phyloP scores from a whole-genome alignment of 176 grass and related monocot species.

The Urochloa ruziziensis region DNA sequence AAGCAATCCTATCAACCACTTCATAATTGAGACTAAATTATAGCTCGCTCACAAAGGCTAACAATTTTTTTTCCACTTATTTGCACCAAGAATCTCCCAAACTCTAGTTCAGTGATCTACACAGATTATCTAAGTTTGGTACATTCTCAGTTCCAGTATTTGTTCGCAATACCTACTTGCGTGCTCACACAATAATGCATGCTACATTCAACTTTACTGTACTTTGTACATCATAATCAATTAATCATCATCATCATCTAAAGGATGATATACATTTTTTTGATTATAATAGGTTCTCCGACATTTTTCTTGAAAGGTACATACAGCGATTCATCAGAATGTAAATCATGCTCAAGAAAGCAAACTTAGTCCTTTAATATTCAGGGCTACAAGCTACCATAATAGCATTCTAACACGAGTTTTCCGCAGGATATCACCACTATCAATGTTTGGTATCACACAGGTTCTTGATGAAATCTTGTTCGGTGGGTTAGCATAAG shows the following conservation, averaged over 20 bases:
- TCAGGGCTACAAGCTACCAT: not conserved
- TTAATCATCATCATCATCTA: not conserved
- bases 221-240: not conserved
- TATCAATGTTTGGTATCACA: not conserved
- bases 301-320: not conserved
- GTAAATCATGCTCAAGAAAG: conserved; percentile 2
- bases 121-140: not conserved
- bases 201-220: not conserved
- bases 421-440: not conserved
- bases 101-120: not conserved
- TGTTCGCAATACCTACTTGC: not conserved
- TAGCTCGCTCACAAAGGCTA: not conserved
- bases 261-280: not conserved
- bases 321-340: not conserved
- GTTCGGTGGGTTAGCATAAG: not conserved
- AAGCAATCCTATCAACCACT: not conserved
- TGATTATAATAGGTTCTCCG: not conserved
- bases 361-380: not conserved
- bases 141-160: not conserved
- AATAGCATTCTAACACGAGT: conserved; percentile 1
- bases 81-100: not conserved
- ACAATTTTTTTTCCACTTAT: conserved; percentile 3
- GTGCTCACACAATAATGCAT: conserved; percentile 6
- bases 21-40: not conserved
- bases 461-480: conserved; percentile 4